phyloP scores from a whole-genome alignment of 2,329 filamentous ascomycete species.

The Colletotrichum magnum region DNA sequence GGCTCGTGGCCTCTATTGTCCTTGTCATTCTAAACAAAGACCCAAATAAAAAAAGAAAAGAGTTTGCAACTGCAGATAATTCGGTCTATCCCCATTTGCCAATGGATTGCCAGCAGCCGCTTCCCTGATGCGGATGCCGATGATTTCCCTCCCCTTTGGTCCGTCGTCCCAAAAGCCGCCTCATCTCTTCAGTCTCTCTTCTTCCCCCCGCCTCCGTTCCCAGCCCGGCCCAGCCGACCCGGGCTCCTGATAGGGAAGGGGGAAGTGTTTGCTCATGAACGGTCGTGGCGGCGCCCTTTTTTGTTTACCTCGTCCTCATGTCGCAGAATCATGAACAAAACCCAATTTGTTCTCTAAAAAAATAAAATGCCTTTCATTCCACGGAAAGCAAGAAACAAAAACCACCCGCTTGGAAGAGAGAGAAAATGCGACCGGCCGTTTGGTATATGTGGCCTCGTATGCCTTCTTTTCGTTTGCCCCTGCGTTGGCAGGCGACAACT shows the following conservation, averaged over 20 bases:
- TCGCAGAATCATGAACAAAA: slow-evolving; percentile 9
- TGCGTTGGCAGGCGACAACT: slow-evolving; percentile 43
- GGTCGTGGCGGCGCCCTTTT: slow-evolving; percentile 23
- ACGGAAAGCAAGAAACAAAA: slow-evolving; percentile 22
- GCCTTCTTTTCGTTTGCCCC: not conserved
- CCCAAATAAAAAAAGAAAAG: slow-evolving; percentile 16
- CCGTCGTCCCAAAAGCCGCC: slow-evolving; percentile 16
- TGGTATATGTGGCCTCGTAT: slow-evolving; percentile 4
- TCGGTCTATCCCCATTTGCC: slow-evolving; percentile 37
- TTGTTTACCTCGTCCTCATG: not conserved
- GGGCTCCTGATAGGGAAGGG: too few species aligned
- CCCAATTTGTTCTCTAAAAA: slow-evolving; percentile 5
- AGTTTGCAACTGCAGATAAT: slow-evolving; percentile 32
- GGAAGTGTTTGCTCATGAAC: slow-evolving; percentile 12
- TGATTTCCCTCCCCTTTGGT: slow-evolving; percentile 10
- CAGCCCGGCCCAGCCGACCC: slow-evolving; percentile 3
- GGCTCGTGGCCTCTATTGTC: slow-evolving; percentile 38
- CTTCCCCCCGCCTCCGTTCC: not conserved
- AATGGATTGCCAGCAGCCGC: slow-evolving; percentile 22
- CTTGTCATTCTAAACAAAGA: slow-evolving; percentile 38
- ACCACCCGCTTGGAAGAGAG: slow-evolving; percentile 22
- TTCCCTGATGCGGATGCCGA: slow-evolving; percentile 18
- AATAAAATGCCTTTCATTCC: slow-evolving; percentile 14
- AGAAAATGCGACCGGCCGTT: slow-evolving; percentile 15
- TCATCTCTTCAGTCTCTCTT: slow-evolving; percentile 9